Percentiles rank a stretch among this genome's conserved stretches.
Conservation (phyloP, 257 asterid species). For the Solanum neorickii region DNA sequence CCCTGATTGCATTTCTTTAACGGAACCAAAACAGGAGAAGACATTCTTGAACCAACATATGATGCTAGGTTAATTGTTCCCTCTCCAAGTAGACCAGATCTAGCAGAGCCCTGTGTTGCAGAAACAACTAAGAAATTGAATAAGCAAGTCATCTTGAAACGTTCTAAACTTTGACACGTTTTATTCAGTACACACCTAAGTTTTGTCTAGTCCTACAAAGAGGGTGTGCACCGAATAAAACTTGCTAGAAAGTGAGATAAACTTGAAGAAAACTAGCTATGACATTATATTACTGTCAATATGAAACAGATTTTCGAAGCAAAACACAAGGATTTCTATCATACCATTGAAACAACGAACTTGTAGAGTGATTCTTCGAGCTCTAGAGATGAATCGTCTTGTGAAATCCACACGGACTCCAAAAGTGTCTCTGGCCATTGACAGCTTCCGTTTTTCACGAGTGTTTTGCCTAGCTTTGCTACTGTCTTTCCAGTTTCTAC, state of each 20-base stretch:
- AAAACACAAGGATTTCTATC: background rate
- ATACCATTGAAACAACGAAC: conserved; percentile 65
- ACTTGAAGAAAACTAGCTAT: background rate
- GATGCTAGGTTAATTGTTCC: conserved; percentile 45
- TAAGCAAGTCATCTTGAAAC: background rate
- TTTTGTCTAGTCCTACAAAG: background rate
- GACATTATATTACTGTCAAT: background rate
- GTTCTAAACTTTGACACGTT: background rate
- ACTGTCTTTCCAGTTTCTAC: conserved; percentile 64
- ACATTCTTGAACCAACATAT: conserved; percentile 29
- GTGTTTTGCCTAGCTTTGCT: conserved; percentile 56
- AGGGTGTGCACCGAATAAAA: background rate
- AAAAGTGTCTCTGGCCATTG: conserved; percentile 66
- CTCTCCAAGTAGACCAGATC: conserved; percentile 78
- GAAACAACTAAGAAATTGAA: background rate
- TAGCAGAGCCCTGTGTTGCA: conserved; percentile 51
- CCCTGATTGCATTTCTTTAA: conserved; percentile 64
- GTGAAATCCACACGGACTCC: conserved; percentile 53
- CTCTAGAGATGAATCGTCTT: conserved; percentile 39
- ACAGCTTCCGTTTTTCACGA: conserved; percentile 62
- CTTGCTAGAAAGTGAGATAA: background rate
- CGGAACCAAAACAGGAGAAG: conserved; percentile 59
- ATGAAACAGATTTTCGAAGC: background rate
- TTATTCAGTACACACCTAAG: background rate
- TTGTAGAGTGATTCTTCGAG: conserved; percentile 57